These are phyloP conservation scores for Amylostereum areolatum DNA, from an alignment of 1,284 basidiomycete species.

Conservation along the genomic window DNA sequence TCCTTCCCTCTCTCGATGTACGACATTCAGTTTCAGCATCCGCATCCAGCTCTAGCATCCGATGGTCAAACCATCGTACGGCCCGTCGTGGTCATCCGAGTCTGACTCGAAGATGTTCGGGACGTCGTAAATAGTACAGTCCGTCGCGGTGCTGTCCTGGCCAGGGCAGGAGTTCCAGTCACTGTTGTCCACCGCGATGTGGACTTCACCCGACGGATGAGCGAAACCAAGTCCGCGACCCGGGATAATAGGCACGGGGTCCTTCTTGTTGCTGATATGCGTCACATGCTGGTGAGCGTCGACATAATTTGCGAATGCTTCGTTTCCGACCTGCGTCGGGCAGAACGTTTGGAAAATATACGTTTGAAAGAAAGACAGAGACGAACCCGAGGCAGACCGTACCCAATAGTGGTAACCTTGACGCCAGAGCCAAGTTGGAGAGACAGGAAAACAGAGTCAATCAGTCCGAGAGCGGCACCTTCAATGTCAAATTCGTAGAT, in stretches of 20 bases:
- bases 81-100: constrained; percentile 44
- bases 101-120: constrained; percentile 41
- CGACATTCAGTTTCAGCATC: too few species aligned
- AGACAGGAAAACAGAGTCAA: constrained; percentile 42
- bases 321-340: constrained; percentile 40
- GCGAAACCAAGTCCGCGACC: constrained; percentile 22
- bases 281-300: constrained; percentile 29
- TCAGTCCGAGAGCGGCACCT: constrained; percentile 41
- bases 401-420: constrained; percentile 34
- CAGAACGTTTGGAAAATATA: constrained; percentile 6
- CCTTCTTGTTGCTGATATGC: constrained; percentile 22
- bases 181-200: constrained; percentile 13
- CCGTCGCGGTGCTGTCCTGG: constrained; percentile 45
- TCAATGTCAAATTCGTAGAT: neutral
- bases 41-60: constrained; percentile 25
- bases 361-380: neutral
- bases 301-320: constrained; percentile 53
- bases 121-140: constrained; percentile 54
- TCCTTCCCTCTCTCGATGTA: too few species aligned
- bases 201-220: constrained; percentile 24
- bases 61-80: constrained; percentile 53
- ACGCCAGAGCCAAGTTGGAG: constrained; percentile 32
- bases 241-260: constrained; percentile 25
- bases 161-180: constrained; percentile 38
- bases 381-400: constrained; percentile 46